Conservation (phyloP, 2,329 filamentous ascomycete species). For the Cladorrhinum sp. region DNA sequence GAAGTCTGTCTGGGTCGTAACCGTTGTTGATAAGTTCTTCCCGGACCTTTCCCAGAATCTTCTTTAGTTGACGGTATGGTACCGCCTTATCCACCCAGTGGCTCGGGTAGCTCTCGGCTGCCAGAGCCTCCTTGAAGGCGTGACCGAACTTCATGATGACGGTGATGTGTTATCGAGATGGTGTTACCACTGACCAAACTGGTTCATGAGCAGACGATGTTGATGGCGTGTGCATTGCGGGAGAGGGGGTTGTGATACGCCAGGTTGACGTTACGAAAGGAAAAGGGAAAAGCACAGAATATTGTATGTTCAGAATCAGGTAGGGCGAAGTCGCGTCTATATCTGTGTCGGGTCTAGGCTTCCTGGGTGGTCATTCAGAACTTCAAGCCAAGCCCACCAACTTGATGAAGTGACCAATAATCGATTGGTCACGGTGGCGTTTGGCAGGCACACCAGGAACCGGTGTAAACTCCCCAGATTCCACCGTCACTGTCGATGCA, state of each 20-base stretch:
- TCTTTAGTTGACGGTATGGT: constrained; percentile 81
- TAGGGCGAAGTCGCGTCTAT: not conserved
- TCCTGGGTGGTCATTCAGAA: not conserved
- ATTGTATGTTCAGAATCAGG: not conserved
- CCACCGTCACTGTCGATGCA: not conserved
- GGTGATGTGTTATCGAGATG: not conserved
- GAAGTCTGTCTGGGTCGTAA: constrained; percentile 67
- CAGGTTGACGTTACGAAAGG: constrained; percentile 1
- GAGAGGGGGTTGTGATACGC: constrained; percentile 8
- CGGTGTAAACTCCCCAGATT: not conserved
- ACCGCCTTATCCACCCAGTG: constrained; percentile 73
- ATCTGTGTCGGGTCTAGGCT: not conserved
- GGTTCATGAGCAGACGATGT: constrained; percentile 12
- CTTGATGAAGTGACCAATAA: not conserved
- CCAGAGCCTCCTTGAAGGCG: constrained; percentile 68
- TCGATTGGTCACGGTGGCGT: not conserved
- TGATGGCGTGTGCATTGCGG: constrained; percentile 25
- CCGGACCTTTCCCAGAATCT: constrained; percentile 79
- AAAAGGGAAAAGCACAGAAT: not conserved
- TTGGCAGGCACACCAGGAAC: not conserved
- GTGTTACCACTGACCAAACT: constrained; percentile 18
- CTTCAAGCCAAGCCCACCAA: not conserved
- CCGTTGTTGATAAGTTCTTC: constrained; percentile 68
- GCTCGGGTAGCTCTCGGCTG: constrained; percentile 67
- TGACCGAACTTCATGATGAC: constrained; percentile 79